Percentiles rank a stretch among this genome's conserved stretches.
phyloP scores from a whole-genome alignment of 1,284 basidiomycete genomes.

The Singerocomus rubriflavus region DNA sequence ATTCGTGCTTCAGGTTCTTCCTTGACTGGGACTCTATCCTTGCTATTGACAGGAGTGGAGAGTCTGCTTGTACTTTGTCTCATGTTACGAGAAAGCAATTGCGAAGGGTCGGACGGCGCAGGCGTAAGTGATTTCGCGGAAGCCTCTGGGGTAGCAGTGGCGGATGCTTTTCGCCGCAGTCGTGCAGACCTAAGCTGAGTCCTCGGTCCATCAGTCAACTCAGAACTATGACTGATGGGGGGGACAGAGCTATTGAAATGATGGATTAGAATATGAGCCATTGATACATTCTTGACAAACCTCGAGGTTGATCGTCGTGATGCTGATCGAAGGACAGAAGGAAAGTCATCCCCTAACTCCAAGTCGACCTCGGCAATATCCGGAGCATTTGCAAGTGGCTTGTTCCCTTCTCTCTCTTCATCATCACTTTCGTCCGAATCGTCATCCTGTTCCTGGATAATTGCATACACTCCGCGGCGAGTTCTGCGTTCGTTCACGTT shows the following conservation, averaged over 20 bases:
- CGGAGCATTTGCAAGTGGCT: constrained; percentile 43
- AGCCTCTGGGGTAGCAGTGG: constrained; percentile 24
- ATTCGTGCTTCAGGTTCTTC: constrained; percentile 49
- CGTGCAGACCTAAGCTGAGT: constrained; percentile 50
- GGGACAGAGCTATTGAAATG: constrained; percentile 25
- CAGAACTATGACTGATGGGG: constrained; percentile 23
- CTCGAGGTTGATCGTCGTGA: constrained; percentile 30
- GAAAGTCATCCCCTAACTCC: constrained; percentile 47
- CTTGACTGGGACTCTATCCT: constrained; percentile 43
- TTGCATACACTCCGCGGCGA: constrained; percentile 72
- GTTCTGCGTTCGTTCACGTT: constrained; percentile 73
- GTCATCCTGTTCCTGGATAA: constrained; percentile 54
- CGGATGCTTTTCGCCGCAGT: constrained; percentile 48
- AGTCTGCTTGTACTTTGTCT: constrained; percentile 26
- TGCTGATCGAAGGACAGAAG: constrained; percentile 23
- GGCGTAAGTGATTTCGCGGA: constrained; percentile 28
- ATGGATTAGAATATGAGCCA: constrained; percentile 13
- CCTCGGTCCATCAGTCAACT: constrained; percentile 17
- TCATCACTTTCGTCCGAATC: constrained; percentile 53
- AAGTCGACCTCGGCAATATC: constrained; percentile 50
- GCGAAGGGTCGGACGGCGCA: constrained; percentile 21
- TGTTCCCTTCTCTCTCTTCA: constrained; percentile 44
- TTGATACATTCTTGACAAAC: constrained; percentile 20
- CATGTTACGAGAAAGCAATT: constrained; percentile 12
- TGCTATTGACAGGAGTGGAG: constrained; percentile 33